phyloP scores from a whole-genome alignment of 768 basidiomycete genomes.

The Cyathus striatus region DNA sequence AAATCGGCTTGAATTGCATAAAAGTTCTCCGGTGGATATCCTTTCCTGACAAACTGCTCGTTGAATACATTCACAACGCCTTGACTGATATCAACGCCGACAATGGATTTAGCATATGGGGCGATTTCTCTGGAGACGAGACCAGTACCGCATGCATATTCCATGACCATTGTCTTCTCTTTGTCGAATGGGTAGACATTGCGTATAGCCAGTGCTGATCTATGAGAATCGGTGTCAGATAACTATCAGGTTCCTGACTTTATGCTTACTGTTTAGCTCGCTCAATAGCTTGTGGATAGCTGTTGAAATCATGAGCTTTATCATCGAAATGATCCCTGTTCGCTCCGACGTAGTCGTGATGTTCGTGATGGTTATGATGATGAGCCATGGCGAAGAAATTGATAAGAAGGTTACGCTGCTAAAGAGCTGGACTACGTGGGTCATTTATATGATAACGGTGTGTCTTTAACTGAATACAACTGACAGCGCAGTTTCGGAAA shows the following conservation, averaged over 20 bases:
- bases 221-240: slow-evolving; percentile 2
- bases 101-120: slow-evolving; percentile 47
- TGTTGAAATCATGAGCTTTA: slow-evolving; percentile 3
- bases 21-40: slow-evolving; percentile 55
- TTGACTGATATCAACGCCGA: slow-evolving; percentile 70
- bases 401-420: too few relatives aligned
- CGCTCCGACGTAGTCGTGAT: slow-evolving; percentile 1
- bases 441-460: too few relatives aligned
- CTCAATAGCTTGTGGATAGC: slow-evolving; percentile 8
- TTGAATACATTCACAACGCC: slow-evolving; percentile 62
- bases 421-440: too few relatives aligned
- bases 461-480: too few relatives aligned
- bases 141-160: slow-evolving; percentile 74
- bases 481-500: too few relatives aligned
- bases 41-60: slow-evolving; percentile 42
- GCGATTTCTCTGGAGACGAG: slow-evolving; percentile 51
- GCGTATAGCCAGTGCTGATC: slow-evolving; percentile 24
- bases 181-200: slow-evolving; percentile 40
- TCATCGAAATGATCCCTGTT: slow-evolving; percentile 8
- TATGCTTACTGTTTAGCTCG: slow-evolving; percentile 12
- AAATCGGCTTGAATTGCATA: slow-evolving; percentile 43
- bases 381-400: too few relatives aligned
- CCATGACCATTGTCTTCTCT: slow-evolving; percentile 49
- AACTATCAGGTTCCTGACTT: too few relatives aligned
- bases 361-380: too few relatives aligned